These are phyloP conservation scores for Rhododendron henanense DNA, from an alignment of 148 eudicot genomes.

Conservation along the genomic window DNA sequence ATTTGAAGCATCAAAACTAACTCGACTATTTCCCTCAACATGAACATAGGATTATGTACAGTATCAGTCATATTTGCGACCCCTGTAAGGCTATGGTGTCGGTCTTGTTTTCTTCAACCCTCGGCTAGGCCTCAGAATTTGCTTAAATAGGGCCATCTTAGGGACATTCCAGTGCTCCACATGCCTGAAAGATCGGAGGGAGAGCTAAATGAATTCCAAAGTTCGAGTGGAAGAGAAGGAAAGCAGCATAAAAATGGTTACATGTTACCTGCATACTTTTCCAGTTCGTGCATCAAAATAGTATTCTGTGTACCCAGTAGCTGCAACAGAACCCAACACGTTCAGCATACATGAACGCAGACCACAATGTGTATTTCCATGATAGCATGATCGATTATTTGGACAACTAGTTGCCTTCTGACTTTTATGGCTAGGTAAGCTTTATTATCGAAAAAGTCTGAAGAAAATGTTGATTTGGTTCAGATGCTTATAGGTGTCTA, in stretches of 20 bases:
- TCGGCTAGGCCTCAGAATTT: slow-evolving; percentile 72
- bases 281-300: slow-evolving; percentile 68
- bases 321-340: slow-evolving; percentile 38
- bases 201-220: background rate
- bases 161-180: slow-evolving; percentile 98
- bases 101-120: background rate
- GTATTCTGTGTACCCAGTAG: slow-evolving; percentile 94
- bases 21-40: background rate
- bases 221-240: background rate
- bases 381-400: background rate
- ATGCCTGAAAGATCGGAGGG: slow-evolving; percentile 52
- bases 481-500: background rate
- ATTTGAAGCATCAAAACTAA: background rate
- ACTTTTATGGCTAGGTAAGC: background rate
- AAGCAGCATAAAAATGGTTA: background rate
- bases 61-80: background rate
- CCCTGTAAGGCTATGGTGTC: background rate
- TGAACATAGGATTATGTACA: background rate
- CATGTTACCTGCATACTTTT: slow-evolving; percentile 66
- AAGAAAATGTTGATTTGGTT: background rate
- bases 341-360: background rate
- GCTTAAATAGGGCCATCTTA: slow-evolving; percentile 84
- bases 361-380: background rate
- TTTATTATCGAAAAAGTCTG: background rate
- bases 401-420: background rate